Conservation (phyloP, 139 green algal genomes). For the Tetradesmus lagerheimii region DNA sequence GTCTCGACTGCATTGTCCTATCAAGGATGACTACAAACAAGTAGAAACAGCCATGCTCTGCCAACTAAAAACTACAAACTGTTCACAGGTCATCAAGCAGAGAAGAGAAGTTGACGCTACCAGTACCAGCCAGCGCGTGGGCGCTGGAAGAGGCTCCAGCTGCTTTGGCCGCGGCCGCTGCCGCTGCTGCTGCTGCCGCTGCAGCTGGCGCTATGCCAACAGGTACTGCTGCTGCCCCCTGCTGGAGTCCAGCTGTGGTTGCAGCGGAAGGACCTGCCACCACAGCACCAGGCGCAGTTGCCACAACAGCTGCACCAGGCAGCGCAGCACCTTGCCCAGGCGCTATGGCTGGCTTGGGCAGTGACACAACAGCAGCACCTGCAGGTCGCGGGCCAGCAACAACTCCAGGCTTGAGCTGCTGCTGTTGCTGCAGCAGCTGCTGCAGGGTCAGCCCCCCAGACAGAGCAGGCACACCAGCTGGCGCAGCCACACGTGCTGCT, state of each 20-base stretch:
- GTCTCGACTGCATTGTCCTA: too few species aligned
- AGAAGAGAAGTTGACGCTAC: conserved; percentile 27
- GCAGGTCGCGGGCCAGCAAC: background rate
- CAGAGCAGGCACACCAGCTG: conserved; percentile 1
- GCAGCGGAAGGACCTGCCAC: background rate
- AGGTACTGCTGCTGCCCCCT: background rate
- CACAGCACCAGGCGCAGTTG: background rate
- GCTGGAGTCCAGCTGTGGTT: background rate
- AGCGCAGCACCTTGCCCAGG: background rate
- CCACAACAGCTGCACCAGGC: background rate
- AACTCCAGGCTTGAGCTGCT: background rate
- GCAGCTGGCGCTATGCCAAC: background rate
- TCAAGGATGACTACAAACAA: too few species aligned
- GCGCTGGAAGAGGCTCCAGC: background rate
- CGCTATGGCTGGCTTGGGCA: background rate
- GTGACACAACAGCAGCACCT: background rate
- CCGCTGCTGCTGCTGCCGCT: background rate
- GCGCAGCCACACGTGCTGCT: background rate
- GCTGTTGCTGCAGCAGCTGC: conserved; percentile 33
- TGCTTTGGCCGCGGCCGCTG: conserved; percentile 6
- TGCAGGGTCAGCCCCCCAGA: conserved; percentile 9
- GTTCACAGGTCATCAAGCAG: conserved; percentile 28
- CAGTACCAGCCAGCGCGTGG: conserved; percentile 20
- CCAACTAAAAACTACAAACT: too few species aligned
- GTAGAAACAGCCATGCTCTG: too few species aligned